Evolutionary conservation across 2,329 filamentous ascomycete species (phyloP).

Genomic region (Aspergillus uvarum): DNA sequence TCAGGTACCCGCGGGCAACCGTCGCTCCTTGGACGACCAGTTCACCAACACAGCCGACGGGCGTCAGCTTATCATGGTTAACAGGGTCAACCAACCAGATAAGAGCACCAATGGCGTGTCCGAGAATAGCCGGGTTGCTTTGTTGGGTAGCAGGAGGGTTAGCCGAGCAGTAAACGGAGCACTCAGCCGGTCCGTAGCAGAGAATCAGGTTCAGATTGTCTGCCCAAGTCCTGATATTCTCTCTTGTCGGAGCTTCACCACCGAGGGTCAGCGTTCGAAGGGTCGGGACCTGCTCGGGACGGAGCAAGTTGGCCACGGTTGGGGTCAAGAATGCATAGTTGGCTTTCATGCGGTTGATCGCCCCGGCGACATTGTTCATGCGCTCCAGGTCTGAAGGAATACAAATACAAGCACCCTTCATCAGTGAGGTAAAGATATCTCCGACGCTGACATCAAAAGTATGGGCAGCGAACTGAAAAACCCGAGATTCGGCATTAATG

Average conservation of each 20-base stretch:
- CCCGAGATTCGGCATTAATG: constrained; percentile 54
- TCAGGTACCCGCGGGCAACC: constrained; percentile 38
- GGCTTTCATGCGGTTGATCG: constrained; percentile 52
- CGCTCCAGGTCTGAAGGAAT: constrained; percentile 55
- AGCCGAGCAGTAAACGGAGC: background rate
- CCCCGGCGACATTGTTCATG: constrained; percentile 51
- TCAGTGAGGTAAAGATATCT: constrained; percentile 56
- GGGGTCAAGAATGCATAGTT: constrained; percentile 60
- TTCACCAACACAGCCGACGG: constrained; percentile 18
- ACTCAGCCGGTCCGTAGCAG: background rate
- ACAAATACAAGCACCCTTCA: constrained; percentile 60
- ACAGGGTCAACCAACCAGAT: constrained; percentile 9
- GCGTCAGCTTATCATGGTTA: constrained; percentile 4
- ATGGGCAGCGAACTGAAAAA: constrained; percentile 59
- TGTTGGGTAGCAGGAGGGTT: background rate
- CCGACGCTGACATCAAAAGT: constrained; percentile 56
- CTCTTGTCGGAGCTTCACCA: background rate
- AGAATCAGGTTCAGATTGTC: background rate
- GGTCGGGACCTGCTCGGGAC: constrained; percentile 30
- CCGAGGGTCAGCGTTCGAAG: background rate
- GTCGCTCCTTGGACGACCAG: constrained; percentile 9
- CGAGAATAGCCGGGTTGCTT: background rate
- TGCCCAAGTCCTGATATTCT: background rate
- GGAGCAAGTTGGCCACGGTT: constrained; percentile 53
- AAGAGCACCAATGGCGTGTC: background rate